These are phyloP conservation scores for Coemansia sp. DNA, from an alignment of 192 early-diverging fungal species.

Conservation along the genomic window DNA sequence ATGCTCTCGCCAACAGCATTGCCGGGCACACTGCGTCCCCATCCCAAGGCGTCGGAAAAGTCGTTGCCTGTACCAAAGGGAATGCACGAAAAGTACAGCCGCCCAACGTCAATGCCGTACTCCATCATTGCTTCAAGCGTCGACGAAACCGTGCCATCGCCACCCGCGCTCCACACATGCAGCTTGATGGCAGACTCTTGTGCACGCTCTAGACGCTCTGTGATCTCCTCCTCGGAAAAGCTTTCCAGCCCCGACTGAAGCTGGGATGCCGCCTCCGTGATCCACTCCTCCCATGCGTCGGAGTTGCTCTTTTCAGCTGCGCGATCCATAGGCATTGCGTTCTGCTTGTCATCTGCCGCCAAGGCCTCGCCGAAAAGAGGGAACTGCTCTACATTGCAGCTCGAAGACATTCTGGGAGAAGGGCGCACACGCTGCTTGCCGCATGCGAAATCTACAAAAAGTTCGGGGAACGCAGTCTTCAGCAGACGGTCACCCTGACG, in stretches of 20 bases:
- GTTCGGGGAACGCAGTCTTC: conserved; percentile 49
- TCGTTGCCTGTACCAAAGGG: conserved; percentile 80
- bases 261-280: conserved; percentile 40
- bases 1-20: conserved; percentile 63
- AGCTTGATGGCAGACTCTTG: conserved; percentile 58
- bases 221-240: conserved; percentile 40
- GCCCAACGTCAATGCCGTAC: conserved; percentile 62
- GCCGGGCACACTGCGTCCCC: conserved; percentile 69
- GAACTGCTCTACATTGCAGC: background rate
- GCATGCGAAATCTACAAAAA: conserved; percentile 22
- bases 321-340: background rate
- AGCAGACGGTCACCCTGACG: conserved; percentile 51
- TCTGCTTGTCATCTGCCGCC: background rate
- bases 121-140: conserved; percentile 65
- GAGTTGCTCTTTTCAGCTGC: background rate
- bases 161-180: conserved; percentile 77
- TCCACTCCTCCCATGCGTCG: conserved; percentile 45
- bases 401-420: conserved; percentile 23
- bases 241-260: conserved; percentile 36
- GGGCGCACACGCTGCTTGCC: conserved; percentile 21
- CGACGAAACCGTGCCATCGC: conserved; percentile 74
- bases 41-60: conserved; percentile 71
- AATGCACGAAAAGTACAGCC: conserved; percentile 70
- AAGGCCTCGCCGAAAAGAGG: background rate
- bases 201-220: conserved; percentile 33